Conservation (phyloP, 805 yeast genomes). For the Suhomyces canberraensis region DNA sequence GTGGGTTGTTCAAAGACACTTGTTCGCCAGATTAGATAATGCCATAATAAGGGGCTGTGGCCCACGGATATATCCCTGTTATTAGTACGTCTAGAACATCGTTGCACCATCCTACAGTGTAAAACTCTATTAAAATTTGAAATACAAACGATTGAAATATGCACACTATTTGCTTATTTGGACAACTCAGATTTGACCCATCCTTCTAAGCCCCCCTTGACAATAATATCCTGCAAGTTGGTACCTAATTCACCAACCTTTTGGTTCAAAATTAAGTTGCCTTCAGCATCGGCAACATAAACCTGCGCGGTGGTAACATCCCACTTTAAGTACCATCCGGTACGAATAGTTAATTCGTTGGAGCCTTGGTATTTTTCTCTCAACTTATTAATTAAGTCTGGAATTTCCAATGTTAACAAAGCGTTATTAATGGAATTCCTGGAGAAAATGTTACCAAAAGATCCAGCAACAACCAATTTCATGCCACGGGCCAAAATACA, state of each 20-base stretch:
- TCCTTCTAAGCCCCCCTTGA: constrained; percentile 96
- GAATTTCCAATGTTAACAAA: constrained; percentile 87
- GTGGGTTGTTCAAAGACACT: too few relatives aligned
- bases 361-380: constrained; percentile 60
- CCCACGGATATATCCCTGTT: too few relatives aligned
- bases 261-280: constrained; percentile 65
- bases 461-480: constrained; percentile 90
- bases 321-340: constrained; percentile 92
- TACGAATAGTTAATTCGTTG: constrained; percentile 84
- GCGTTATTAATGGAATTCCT: constrained; percentile 98
- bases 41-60: too few relatives aligned
- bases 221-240: constrained; percentile 93
- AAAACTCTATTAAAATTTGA: too few relatives aligned
- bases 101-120: too few relatives aligned
- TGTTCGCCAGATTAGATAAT: too few relatives aligned
- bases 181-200: constrained; percentile 83
- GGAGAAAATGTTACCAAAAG: constrained; percentile 94
- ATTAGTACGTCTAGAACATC: too few relatives aligned
- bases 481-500: constrained; percentile 92
- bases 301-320: constrained; percentile 85
- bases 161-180: neutral
- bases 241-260: constrained; percentile 95
- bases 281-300: constrained; percentile 64
- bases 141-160: too few relatives aligned
- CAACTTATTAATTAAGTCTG: constrained; percentile 73